Evolutionary conservation across 306 rosid genomes (phyloP).

Genomic region (Carpinus viminea): DNA sequence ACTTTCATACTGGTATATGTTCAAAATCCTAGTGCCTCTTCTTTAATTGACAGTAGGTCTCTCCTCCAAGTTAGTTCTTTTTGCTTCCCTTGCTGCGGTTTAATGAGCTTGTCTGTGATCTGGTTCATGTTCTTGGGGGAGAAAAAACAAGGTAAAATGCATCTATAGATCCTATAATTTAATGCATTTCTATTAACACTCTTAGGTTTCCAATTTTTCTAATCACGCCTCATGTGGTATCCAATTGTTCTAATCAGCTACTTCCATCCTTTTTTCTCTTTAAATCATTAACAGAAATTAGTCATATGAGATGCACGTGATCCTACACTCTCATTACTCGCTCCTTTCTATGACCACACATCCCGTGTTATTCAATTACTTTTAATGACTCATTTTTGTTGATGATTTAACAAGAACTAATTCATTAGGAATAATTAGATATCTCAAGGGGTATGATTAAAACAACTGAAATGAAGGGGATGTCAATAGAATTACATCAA

Average conservation of each 20-base stretch:
- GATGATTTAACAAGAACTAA: no score
- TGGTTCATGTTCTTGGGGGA: constrained; percentile 6
- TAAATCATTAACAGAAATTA: neutral
- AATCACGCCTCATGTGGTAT: neutral
- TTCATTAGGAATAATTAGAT: no score
- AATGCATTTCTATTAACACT: neutral
- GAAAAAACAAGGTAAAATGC: neutral
- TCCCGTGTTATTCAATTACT: no score
- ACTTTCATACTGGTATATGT: constrained; percentile 78
- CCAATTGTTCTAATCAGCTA: neutral
- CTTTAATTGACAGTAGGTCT: constrained; percentile 16
- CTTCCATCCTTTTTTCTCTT: neutral
- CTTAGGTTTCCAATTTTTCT: neutral
- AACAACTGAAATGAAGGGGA: no score
- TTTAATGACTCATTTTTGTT: no score
- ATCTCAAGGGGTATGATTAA: no score
- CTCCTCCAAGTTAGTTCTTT: constrained; percentile 16
- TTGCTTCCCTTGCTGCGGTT: constrained; percentile 12
- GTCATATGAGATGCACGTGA: no score
- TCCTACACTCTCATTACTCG: no score
- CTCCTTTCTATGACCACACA: no score
- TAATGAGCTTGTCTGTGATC: constrained; percentile 19
- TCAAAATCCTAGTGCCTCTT: constrained; percentile 28
- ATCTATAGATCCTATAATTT: constrained; percentile 3
- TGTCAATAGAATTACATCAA: no score